Percentiles rank a stretch among this genome's conserved stretches.
Evolutionary conservation across 495 filamentous ascomycete species (phyloP).

Genomic region (Penicillium odoratum): DNA sequence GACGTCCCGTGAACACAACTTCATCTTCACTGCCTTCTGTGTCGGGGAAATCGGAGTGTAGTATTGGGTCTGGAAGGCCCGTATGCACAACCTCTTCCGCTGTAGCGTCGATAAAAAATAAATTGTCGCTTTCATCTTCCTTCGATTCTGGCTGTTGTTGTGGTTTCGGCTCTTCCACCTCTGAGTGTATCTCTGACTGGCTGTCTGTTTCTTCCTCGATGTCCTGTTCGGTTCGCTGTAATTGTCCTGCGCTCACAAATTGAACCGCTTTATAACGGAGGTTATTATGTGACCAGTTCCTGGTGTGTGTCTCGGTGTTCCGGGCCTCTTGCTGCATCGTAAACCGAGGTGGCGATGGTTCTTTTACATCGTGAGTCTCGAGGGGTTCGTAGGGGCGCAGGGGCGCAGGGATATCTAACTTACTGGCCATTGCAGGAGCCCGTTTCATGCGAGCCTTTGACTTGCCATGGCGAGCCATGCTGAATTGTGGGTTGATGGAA

Average conservation of each 20-base stretch:
- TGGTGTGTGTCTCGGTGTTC: slow-evolving; percentile 65
- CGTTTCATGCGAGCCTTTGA: slow-evolving; percentile 25
- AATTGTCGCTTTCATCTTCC: not conserved
- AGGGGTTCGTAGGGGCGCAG: not conserved
- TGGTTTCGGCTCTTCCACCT: slow-evolving; percentile 11
- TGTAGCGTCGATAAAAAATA: slow-evolving; percentile 30
- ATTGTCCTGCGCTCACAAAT: slow-evolving; percentile 72
- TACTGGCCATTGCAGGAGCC: slow-evolving; percentile 17
- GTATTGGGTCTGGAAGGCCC: slow-evolving; percentile 19
- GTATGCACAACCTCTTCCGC: slow-evolving; percentile 18
- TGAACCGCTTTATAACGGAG: slow-evolving; percentile 60
- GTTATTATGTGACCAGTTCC: slow-evolving; percentile 27
- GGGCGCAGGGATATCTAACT: not conserved
- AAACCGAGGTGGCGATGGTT: slow-evolving; percentile 36
- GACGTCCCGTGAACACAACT: slow-evolving; percentile 42
- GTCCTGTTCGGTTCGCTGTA: slow-evolving; percentile 45
- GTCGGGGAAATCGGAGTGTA: slow-evolving; percentile 4
- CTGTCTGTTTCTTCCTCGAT: slow-evolving; percentile 9
- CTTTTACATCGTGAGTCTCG: slow-evolving; percentile 9
- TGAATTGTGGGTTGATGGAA: not conserved
- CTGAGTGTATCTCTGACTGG: not conserved
- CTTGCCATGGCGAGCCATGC: slow-evolving; percentile 34
- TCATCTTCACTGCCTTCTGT: slow-evolving; percentile 43
- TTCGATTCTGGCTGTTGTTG: slow-evolving; percentile 2
- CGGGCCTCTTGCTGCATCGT: slow-evolving; percentile 75